Evolutionary conservation across 345 rosid genomes (phyloP).

Genomic region (Acer campestre): DNA sequence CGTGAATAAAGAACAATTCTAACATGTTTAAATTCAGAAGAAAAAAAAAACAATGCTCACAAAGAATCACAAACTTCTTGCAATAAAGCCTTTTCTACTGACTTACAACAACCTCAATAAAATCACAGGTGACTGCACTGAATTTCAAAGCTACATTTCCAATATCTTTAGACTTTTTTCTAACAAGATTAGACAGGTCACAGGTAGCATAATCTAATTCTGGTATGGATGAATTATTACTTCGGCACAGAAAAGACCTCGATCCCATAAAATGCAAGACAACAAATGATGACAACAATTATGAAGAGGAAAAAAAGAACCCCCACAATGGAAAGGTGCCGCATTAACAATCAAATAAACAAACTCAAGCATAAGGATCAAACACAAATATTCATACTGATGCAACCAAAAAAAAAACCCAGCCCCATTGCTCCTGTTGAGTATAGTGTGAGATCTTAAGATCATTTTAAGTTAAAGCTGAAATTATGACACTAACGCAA

Average conservation of each 20-base stretch:
- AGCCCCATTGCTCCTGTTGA: not conserved
- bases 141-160: constrained; percentile 1
- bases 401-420: not conserved
- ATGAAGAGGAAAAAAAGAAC: not conserved
- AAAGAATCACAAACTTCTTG: not conserved
- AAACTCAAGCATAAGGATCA: not conserved
- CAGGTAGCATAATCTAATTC: not conserved
- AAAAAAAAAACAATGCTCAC: not conserved
- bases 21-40: not conserved
- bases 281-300: not conserved
- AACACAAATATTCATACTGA: not conserved
- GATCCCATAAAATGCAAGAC: not conserved
- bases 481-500: not conserved
- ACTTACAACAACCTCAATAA: not conserved
- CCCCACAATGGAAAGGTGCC: not conserved
- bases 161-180: not conserved
- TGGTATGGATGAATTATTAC: not conserved
- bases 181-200: not conserved
- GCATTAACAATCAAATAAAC: not conserved
- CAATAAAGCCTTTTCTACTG: not conserved
- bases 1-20: not conserved
- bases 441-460: not conserved
- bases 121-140: not conserved
- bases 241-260: not conserved
- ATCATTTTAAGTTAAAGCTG: not conserved